These are phyloP conservation scores for Pseudohalonectria lignicola DNA, from an alignment of 2,329 filamentous ascomycete genomes.

Conservation along the genomic window DNA sequence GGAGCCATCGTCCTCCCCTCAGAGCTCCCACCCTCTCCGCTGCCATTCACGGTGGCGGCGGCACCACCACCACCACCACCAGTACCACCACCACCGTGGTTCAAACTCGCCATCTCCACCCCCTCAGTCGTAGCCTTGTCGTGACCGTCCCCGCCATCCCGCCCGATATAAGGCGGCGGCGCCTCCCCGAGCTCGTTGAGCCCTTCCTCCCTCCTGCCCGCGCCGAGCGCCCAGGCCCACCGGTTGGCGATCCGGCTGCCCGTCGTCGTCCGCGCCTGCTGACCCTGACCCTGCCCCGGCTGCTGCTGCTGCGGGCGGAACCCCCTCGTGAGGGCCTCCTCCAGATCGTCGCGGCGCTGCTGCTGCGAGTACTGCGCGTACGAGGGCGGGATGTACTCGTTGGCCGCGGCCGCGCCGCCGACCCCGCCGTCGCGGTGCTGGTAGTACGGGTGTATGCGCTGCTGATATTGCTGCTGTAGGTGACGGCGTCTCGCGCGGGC, in stretches of 20 bases:
- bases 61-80: background rate
- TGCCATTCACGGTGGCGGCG: background rate
- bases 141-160: background rate
- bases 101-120: background rate
- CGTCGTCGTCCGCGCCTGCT: background rate
- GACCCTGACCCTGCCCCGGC: too few species aligned
- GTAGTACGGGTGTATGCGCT: background rate
- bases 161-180: conserved; percentile 12
- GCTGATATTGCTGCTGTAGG: background rate
- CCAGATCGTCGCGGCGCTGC: conserved; percentile 7
- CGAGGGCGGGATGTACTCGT: background rate
- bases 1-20: too few species aligned
- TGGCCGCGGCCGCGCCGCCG: background rate
- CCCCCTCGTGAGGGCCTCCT: background rate
- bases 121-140: background rate
- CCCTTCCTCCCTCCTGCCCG: conserved; percentile 8
- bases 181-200: conserved; percentile 15
- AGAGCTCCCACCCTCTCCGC: too few species aligned
- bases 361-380: conserved; percentile 4
- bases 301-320: background rate
- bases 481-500: too few species aligned
- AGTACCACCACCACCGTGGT: background rate
- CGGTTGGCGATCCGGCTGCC: conserved; percentile 4
- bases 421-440: background rate
- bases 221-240: conserved; percentile 5